Conservation (phyloP, 192 early-diverging fungal species). For the Linnemannia zychae region DNA sequence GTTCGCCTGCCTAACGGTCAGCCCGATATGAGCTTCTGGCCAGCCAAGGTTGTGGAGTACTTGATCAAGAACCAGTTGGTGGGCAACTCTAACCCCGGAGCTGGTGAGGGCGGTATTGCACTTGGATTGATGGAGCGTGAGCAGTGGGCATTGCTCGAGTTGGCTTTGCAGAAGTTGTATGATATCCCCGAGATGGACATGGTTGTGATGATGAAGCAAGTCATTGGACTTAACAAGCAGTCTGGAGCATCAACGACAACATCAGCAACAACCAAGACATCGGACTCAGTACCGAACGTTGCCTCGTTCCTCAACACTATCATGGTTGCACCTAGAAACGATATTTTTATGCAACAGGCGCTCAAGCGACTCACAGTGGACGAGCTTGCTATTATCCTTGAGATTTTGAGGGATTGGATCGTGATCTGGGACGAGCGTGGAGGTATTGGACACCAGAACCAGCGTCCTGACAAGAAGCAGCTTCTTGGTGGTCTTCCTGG, state of each 20-base stretch:
- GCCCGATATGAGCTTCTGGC: conserved; percentile 59
- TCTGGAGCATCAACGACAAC: background rate
- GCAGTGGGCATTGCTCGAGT: conserved; percentile 58
- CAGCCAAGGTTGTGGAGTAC: conserved; percentile 51
- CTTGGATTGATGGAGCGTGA: conserved; percentile 57
- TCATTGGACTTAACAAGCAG: conserved; percentile 53
- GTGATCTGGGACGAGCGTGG: conserved; percentile 49
- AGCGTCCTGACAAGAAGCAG: conserved; percentile 34
- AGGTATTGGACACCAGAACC: conserved; percentile 42
- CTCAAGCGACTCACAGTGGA: conserved; percentile 56
- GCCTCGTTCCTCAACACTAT: conserved; percentile 49
- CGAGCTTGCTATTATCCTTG: conserved; percentile 58
- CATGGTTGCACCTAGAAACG: conserved; percentile 60
- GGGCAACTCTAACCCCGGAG: conserved; percentile 51
- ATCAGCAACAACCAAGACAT: conserved; percentile 5
- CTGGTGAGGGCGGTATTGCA: conserved; percentile 54
- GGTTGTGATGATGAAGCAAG: conserved; percentile 55
- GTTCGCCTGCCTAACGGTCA: conserved; percentile 28
- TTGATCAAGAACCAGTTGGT: conserved; percentile 55
- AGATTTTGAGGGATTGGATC: conserved; percentile 54
- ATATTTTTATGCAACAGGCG: conserved; percentile 66
- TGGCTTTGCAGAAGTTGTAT: conserved; percentile 57
- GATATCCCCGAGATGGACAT: conserved; percentile 66
- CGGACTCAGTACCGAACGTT: conserved; percentile 20
- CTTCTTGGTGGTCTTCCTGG: conserved; percentile 49